Conservation (phyloP, 768 basidiomycete genomes). For the Udeniomyces megalosporus region DNA sequence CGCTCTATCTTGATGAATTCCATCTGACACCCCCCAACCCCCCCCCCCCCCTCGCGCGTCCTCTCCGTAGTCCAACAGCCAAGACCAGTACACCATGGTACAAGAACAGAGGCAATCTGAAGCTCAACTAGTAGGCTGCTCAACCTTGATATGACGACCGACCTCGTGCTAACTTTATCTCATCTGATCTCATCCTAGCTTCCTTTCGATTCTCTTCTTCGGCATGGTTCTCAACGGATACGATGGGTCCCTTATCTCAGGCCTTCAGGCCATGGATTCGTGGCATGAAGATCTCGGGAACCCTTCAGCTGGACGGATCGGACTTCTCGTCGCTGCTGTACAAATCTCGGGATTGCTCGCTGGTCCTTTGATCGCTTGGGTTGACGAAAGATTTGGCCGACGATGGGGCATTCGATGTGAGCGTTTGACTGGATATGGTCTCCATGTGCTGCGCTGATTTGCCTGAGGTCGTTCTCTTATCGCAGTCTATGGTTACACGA, state of each 20-base stretch:
- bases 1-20: neutral
- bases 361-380: constrained; percentile 27
- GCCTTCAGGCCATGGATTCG: constrained; percentile 27
- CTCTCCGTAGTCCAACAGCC: constrained; percentile 17
- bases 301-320: constrained; percentile 23
- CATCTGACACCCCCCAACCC: neutral
- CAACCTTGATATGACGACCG: neutral
- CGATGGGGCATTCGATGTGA: constrained; percentile 29
- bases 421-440: neutral
- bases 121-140: constrained; percentile 29
- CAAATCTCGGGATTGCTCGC: constrained; percentile 25
- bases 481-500: constrained; percentile 26
- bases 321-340: constrained; percentile 27
- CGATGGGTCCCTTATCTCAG: constrained; percentile 25
- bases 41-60: too few relatives aligned
- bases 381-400: constrained; percentile 26
- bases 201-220: constrained; percentile 28
- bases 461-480: too few relatives aligned
- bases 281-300: constrained; percentile 28
- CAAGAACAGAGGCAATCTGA: constrained; percentile 26
- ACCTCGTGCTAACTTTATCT: neutral
- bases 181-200: constrained; percentile 18
- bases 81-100: constrained; percentile 25
- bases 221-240: constrained; percentile 29
- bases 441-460: neutral